Evolutionary conservation across 352 stramenopile species (phyloP).

Genomic region (Phytophthora foliorum): DNA sequence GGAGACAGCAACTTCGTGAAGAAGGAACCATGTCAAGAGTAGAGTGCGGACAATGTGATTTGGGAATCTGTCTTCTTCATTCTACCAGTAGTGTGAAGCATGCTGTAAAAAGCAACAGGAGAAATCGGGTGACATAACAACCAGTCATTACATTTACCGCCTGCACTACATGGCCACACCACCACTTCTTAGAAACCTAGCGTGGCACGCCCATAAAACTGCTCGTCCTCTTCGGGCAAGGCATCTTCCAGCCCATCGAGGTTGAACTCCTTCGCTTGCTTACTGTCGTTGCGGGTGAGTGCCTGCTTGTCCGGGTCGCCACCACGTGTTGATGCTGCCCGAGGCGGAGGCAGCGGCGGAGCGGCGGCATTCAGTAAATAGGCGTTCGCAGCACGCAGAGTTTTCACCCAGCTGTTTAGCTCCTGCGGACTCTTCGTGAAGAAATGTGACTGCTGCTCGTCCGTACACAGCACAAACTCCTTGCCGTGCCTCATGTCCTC

Average conservation of each 20-base stretch:
- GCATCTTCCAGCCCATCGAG: constrained; percentile 51
- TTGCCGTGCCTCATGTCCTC: constrained; percentile 79
- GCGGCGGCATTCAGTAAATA: constrained; percentile 63
- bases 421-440: constrained; percentile 81
- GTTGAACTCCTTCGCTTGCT: constrained; percentile 48
- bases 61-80: background rate
- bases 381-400: constrained; percentile 70
- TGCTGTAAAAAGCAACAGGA: background rate
- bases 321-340: constrained; percentile 25
- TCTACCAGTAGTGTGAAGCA: too few relatives aligned
- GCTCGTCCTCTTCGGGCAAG: constrained; percentile 72
- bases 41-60: too few relatives aligned
- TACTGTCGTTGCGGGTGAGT: constrained; percentile 30
- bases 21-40: too few relatives aligned
- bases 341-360: constrained; percentile 38
- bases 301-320: constrained; percentile 35
- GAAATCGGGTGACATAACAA: constrained; percentile 33
- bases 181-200: constrained; percentile 72
- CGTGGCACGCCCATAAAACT: constrained; percentile 87
- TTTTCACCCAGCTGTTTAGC: constrained; percentile 83
- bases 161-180: constrained; percentile 18
- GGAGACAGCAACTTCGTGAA: background rate
- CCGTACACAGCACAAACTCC: constrained; percentile 86
- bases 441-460: constrained; percentile 89
- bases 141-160: constrained; percentile 47